Evolutionary conservation across 495 filamentous ascomycete genomes (phyloP).

Genomic region (Evernia prunastri): DNA sequence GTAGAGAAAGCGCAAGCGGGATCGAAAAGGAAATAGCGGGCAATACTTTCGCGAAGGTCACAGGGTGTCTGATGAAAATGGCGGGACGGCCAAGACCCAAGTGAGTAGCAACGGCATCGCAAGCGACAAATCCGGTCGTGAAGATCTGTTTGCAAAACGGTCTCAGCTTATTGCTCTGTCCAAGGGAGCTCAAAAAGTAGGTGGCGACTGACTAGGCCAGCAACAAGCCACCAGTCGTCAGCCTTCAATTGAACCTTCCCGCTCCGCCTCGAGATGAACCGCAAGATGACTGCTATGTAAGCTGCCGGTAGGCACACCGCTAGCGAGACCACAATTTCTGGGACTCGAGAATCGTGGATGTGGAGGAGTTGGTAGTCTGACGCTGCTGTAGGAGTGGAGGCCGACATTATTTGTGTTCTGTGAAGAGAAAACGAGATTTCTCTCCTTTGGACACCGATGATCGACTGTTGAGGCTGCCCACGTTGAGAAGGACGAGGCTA

Average conservation of each 20-base stretch:
- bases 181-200: too few species aligned
- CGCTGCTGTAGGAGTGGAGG: background rate
- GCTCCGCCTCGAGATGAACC: slow-evolving; percentile 2
- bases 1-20: too few species aligned
- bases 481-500: too few species aligned
- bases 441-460: too few species aligned
- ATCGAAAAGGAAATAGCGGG: background rate
- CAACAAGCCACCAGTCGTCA: slow-evolving; percentile 9
- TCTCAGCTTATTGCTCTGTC: background rate
- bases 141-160: background rate
- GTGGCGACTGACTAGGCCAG: slow-evolving; percentile 8
- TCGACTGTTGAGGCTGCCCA: too few species aligned
- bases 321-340: background rate
- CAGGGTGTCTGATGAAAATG: background rate
- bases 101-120: background rate
- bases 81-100: slow-evolving; percentile 8
- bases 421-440: too few species aligned
- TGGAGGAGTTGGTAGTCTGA: slow-evolving; percentile 4
- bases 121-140: slow-evolving; percentile 2
- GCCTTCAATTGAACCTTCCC: background rate
- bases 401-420: slow-evolving; percentile 6
- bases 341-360: slow-evolving; percentile 5
- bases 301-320: background rate
- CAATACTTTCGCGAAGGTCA: background rate
- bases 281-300: background rate